Percentiles rank a stretch among this genome's conserved stretches.
Evolutionary conservation across 148 eudicot species (phyloP).

Genomic region (Arctostaphylos glauca): DNA sequence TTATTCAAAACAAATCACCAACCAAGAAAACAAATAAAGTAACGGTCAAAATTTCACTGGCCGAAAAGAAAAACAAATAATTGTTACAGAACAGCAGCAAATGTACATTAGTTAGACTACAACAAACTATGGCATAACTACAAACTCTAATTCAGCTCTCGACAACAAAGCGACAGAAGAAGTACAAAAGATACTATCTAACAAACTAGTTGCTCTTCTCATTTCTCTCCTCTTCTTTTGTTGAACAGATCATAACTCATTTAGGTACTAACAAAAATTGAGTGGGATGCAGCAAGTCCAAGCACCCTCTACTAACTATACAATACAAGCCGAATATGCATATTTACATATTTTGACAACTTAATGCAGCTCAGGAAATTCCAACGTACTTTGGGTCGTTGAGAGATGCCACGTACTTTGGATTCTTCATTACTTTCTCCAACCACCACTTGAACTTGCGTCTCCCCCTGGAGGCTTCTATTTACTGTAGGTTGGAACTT

Average conservation of each 20-base stretch:
- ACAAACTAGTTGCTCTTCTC: background rate
- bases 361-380: background rate
- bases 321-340: background rate
- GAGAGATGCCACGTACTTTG: background rate
- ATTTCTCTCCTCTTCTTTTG: background rate
- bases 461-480: background rate
- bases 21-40: too few species aligned
- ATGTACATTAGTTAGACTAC: background rate
- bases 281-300: conserved; percentile 8
- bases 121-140: background rate
- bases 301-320: conserved; percentile 7
- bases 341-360: conserved; percentile 2
- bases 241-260: background rate
- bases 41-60: too few species aligned
- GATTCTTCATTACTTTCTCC: conserved; percentile 6
- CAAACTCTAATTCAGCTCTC: background rate
- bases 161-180: background rate
- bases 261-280: conserved; percentile 17
- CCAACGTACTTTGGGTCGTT: background rate
- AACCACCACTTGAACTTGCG: background rate
- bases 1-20: too few species aligned
- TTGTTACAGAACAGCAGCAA: background rate
- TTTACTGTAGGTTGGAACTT: conserved; percentile 39
- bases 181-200: background rate
- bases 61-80: too few species aligned